These are phyloP conservation scores for Magnusiomyces magnusii DNA, from an alignment of 1,139 yeast genomes.

Conservation along the genomic window DNA sequence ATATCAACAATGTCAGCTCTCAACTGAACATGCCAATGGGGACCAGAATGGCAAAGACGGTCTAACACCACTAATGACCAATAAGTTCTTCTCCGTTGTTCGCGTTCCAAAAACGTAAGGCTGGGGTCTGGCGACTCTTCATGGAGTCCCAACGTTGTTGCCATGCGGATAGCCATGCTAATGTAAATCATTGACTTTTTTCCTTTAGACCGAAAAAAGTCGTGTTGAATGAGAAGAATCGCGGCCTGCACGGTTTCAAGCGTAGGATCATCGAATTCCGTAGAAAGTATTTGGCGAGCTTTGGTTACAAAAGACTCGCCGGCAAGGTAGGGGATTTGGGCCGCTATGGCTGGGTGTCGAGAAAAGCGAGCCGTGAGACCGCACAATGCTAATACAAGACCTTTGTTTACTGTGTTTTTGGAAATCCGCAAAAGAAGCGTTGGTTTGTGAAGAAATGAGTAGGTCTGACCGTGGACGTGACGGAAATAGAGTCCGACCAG, in stretches of 20 bases:
- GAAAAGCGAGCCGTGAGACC: conserved; percentile 35
- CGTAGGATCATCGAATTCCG: conserved; percentile 31
- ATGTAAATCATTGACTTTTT: conserved; percentile 34
- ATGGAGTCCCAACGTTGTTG: conserved; percentile 31
- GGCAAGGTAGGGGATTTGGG: conserved; percentile 25
- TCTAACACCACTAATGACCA: conserved; percentile 36
- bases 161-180: conserved; percentile 34
- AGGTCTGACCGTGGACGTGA: conserved; percentile 34
- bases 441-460: conserved; percentile 34
- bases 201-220: conserved; percentile 32
- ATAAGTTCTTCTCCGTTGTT: conserved; percentile 33
- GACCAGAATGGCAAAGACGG: conserved; percentile 34
- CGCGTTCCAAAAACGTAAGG: conserved; percentile 32
- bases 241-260: conserved; percentile 35
- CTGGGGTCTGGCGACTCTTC: conserved; percentile 25
- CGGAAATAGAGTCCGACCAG: conserved; percentile 30
- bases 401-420: conserved; percentile 27
- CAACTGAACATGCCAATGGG: conserved; percentile 28
- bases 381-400: conserved; percentile 33
- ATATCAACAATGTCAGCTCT: conserved; percentile 26
- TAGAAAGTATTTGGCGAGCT: conserved; percentile 28
- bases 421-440: conserved; percentile 30
- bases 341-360: conserved; percentile 28
- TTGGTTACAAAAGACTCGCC: conserved; percentile 31
- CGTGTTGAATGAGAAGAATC: conserved; percentile 33